phyloP scores from a whole-genome alignment of 371 early-diverging fungal species.

The Zychaea mexicana region DNA sequence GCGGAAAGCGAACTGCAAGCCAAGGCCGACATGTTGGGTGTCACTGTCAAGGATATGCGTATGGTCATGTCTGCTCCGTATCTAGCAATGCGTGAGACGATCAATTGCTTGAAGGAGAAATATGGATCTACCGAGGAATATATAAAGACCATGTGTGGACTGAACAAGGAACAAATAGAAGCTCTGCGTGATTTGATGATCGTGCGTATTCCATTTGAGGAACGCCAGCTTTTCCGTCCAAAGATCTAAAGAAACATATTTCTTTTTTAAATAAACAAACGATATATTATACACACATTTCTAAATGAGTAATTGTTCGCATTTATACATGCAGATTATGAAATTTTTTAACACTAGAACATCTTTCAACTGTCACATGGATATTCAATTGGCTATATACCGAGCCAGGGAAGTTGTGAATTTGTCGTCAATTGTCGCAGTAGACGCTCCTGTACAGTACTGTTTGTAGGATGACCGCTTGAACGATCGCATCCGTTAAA shows the following conservation, averaged over 20 bases:
- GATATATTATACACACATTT: too few relatives aligned
- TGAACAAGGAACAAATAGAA: conserved; percentile 33
- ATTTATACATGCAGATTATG: too few relatives aligned
- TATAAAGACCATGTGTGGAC: conserved; percentile 32
- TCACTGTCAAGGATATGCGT: conserved; percentile 35
- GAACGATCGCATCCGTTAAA: too few relatives aligned
- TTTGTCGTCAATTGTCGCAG: too few relatives aligned
- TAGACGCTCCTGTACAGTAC: too few relatives aligned
- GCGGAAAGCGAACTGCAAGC: conserved; percentile 36
- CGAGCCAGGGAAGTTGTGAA: too few relatives aligned
- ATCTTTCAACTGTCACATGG: too few relatives aligned
- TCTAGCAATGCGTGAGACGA: conserved; percentile 47
- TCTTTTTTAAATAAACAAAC: too few relatives aligned
- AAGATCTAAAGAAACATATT: conserved; percentile 13
- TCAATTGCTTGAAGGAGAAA: conserved; percentile 24
- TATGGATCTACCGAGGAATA: conserved; percentile 38
- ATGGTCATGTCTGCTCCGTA: conserved; percentile 56
- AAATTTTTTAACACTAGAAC: too few relatives aligned
- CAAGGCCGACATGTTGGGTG: conserved; percentile 34
- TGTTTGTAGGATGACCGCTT: too few relatives aligned
- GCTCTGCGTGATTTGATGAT: conserved; percentile 41
- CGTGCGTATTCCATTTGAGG: conserved; percentile 49
- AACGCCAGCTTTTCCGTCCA: conserved; percentile 43
- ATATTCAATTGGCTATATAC: too few relatives aligned
- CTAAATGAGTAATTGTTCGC: too few relatives aligned